Base-by-base conservation (phyloP, 2,329 filamentous ascomycete genomes). In the Fonsecaea erecta region DNA sequence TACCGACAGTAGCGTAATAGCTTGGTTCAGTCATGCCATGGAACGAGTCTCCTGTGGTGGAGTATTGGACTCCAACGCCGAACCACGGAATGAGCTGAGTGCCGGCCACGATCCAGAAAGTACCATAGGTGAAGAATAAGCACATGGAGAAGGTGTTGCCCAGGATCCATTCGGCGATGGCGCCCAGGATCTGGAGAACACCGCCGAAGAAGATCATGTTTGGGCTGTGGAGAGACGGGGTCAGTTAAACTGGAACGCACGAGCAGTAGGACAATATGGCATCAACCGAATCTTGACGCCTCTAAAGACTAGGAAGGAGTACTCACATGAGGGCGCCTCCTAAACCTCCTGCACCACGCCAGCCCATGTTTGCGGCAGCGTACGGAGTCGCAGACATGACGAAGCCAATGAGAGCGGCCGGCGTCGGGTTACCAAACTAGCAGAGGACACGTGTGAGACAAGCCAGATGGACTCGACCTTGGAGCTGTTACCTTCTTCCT, bases 81-180 rank as follows among this genome's bases (percentile, higher is more conserved):
- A 63, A 66, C 58, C 52, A 64, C 1, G 64, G 60, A 21, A 62
- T 52, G 14, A 66, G 37, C 28, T 60, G 30, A 7, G 60, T 62
- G 26, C 61, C 64, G 12, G 56, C 60, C 5, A 61, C 61, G 35
- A 62, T 83, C 77, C 87, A 88, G 74, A 86, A 87, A n/a, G 75
- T 78, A 28, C 77, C 67, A 59, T 68, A 72, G 1, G 66, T 59
- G 62, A 75, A 77, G 73, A 87, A 87, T 24, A 87, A 84, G 40
- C 85, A 80, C 56, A 81, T 83, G 0, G 84, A 79, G 68, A 86
- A 87, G 3, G 83, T 87, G 71, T 76, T 76, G 37, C 74, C 74
- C 28, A 76, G 66, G 46, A 76, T 54, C 55, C 75, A 76, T 59
- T 76, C 74, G 16, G 71, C 69, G 8, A 75, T 66, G 21, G 73